phyloP scores from a whole-genome alignment of 202 grass and related monocot species.

The Musa balbisiana region DNA sequence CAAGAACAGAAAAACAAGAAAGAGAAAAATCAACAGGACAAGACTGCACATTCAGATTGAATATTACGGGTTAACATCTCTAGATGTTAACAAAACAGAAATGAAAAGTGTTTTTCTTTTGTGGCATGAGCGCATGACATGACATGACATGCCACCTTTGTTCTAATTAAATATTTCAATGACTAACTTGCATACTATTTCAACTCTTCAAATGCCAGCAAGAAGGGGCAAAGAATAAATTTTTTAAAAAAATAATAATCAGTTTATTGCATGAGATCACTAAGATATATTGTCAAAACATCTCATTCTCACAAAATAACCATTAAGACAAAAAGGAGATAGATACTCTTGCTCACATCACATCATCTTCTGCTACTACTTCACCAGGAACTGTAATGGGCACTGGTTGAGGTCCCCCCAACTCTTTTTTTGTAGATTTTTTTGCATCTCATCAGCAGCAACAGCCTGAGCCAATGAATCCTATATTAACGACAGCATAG shows the following conservation, averaged over 20 bases:
- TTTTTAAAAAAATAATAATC: neutral
- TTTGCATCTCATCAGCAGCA: slow-evolving; percentile 75
- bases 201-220: no score
- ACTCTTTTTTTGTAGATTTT: slow-evolving; percentile 71
- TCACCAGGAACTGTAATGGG: slow-evolving; percentile 75
- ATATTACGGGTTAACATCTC: no score
- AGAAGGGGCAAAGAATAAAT: neutral
- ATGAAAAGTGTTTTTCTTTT: no score
- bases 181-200: no score
- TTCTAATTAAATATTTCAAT: no score
- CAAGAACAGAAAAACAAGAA: no score
- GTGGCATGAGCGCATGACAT: no score
- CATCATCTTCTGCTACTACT: slow-evolving; percentile 76
- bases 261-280: neutral
- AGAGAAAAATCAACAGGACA: no score
- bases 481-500: slow-evolving; percentile 18
- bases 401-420: slow-evolving; percentile 67
- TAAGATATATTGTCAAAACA: neutral
- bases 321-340: neutral
- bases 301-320: neutral
- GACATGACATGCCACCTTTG: no score
- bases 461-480: slow-evolving; percentile 86
- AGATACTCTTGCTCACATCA: slow-evolving; percentile 43
- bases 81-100: no score
- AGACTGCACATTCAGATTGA: no score